Conservation (phyloP, 2,329 filamentous ascomycete genomes). For the Basipetospora chlamydospora region DNA sequence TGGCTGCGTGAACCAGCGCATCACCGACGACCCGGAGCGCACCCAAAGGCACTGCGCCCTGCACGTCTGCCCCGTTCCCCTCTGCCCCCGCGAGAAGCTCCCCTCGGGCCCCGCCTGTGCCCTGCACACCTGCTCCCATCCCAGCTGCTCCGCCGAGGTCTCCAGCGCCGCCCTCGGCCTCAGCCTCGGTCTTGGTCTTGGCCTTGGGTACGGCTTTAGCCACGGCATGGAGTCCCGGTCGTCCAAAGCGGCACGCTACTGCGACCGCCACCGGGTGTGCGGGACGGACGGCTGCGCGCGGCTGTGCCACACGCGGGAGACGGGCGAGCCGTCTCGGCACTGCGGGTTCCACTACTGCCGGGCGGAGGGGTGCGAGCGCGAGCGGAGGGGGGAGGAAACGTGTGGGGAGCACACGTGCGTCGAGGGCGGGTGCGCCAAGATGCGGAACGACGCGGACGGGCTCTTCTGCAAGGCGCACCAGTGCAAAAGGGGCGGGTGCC, state of each 20-base stretch:
- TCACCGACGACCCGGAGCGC: not conserved
- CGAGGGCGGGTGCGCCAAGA: constrained; percentile 8
- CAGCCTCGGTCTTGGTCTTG: too few species aligned
- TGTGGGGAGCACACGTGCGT: constrained; percentile 9
- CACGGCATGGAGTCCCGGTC: constrained; percentile 8
- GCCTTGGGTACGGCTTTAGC: too few species aligned
- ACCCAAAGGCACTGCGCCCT: constrained; percentile 10
- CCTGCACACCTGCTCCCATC: constrained; percentile 10
- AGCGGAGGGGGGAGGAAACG: constrained; percentile 2
- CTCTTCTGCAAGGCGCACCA: constrained; percentile 11
- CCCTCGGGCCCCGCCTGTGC: constrained; percentile 7
- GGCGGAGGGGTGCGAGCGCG: constrained; percentile 8
- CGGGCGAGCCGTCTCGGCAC: constrained; percentile 6
- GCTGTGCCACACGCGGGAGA: constrained; percentile 10
- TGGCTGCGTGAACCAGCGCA: constrained; percentile 8
- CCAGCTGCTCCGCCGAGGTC: too few species aligned
- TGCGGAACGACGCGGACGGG: not conserved
- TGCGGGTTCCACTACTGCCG: constrained; percentile 11
- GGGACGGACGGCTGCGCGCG: constrained; percentile 7
- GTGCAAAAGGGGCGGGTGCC: constrained; percentile 11
- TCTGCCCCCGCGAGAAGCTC: constrained; percentile 7
- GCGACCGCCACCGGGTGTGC: constrained; percentile 13
- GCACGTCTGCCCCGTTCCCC: constrained; percentile 12
- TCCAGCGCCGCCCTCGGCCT: constrained; percentile 8
- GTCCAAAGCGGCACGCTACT: constrained; percentile 11